A percentile compares a stretch with the other conserved stretches of the same genome.
Evolutionary conservation across 2,329 filamentous ascomycete genomes (phyloP).

Genomic region (Lecanicillium sp.): DNA sequence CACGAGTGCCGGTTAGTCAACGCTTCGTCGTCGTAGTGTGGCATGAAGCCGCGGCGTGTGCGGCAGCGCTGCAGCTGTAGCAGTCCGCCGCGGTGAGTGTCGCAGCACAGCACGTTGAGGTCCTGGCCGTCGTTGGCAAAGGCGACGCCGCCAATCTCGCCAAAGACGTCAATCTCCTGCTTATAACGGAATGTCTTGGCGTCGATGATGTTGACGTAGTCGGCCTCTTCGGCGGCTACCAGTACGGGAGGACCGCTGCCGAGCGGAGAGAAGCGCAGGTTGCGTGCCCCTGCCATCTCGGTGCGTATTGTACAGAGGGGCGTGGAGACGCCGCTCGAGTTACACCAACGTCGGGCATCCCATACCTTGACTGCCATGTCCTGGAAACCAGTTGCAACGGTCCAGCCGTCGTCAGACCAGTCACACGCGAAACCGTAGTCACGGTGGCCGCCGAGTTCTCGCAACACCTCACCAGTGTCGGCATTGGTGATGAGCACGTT

Average conservation of each 20-base stretch:
- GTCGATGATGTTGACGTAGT: constrained; percentile 66
- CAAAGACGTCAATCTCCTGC: constrained; percentile 69
- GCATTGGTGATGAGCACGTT: constrained; percentile 64
- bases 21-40: constrained; percentile 9
- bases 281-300: constrained; percentile 63
- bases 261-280: constrained; percentile 64
- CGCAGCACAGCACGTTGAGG: constrained; percentile 62
- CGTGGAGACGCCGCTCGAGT: constrained; percentile 40
- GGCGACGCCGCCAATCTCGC: constrained; percentile 63
- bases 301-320: constrained; percentile 52
- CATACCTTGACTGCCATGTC: constrained; percentile 68
- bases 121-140: constrained; percentile 63
- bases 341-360: constrained; percentile 66
- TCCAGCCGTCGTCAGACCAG: constrained; percentile 72
- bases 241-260: constrained; percentile 62
- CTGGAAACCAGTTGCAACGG: constrained; percentile 71
- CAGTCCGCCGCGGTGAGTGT: constrained; percentile 60
- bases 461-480: constrained; percentile 54
- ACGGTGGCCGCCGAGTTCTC: constrained; percentile 56
- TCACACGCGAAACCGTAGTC: constrained; percentile 73
- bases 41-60: constrained; percentile 13
- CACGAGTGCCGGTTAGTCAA: constrained; percentile 8
- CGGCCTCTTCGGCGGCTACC: constrained; percentile 69
- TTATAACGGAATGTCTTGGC: constrained; percentile 57
- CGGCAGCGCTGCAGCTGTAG: constrained; percentile 51